These are phyloP conservation scores for Metroxylon sagu DNA, from an alignment of 176 grass and related monocot species.

Conservation along the genomic window DNA sequence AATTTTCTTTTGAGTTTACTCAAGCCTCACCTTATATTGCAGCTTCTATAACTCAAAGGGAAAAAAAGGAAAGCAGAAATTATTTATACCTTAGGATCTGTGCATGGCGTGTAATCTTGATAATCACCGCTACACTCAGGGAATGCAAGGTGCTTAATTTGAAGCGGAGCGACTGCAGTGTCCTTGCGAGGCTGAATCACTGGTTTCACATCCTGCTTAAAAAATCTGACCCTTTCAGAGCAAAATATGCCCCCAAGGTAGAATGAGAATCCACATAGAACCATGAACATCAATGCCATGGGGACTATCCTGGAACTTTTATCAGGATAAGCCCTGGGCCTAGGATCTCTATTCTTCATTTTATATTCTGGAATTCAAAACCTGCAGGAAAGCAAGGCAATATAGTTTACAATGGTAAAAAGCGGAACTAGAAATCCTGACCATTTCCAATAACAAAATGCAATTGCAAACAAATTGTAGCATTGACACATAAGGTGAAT, in stretches of 20 bases:
- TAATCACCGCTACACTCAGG: slow-evolving; percentile 58
- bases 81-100: slow-evolving; percentile 58
- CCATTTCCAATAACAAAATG: no score
- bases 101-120: slow-evolving; percentile 98
- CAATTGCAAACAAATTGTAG: no score
- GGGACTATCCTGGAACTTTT: slow-evolving; percentile 42
- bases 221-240: slow-evolving; percentile 45
- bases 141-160: slow-evolving; percentile 32
- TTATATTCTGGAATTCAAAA: background rate
- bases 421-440: no score
- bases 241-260: slow-evolving; percentile 74
- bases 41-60: no score
- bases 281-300: slow-evolving; percentile 43
- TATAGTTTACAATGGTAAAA: no score
- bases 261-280: slow-evolving; percentile 73
- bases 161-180: slow-evolving; percentile 15
- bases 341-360: slow-evolving; percentile 72
- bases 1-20: no score
- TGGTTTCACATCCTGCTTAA: slow-evolving; percentile 20
- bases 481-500: no score
- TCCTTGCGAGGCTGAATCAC: slow-evolving; percentile 18
- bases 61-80: background rate
- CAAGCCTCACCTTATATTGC: no score
- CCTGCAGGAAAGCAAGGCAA: no score
- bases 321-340: slow-evolving; percentile 33